Evolutionary conservation across 2,329 filamentous ascomycete species (phyloP), one percentile per base, ranked within the genome.

Genomic region (Alternaria ventricosa): DNA sequence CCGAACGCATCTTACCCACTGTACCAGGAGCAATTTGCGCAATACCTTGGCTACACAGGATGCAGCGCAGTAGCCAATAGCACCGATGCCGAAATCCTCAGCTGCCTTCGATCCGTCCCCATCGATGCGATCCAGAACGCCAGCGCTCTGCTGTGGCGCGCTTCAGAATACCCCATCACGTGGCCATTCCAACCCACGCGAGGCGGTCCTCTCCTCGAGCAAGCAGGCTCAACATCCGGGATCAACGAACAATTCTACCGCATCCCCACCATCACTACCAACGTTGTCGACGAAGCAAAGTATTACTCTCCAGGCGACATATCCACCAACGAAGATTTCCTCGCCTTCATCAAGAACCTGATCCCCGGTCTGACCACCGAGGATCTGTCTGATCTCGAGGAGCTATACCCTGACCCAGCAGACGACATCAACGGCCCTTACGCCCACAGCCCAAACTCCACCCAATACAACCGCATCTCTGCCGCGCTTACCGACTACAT

Each of bases 131-230:
- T 84, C 18, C 73, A 74, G 54, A 33, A 78, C 73, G 61, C 81
- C 72, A 72, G 75, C 70, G 13, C 75, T 69, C 36, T 55, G 76
- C 5, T 83, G 68, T 68, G 64, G 55, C 60, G 75, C 3, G 76
- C 81, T 0, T 80, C 78, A 0, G 69, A 79, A 6, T 77, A 77
- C 3, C 66, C 70, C n/a, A 71, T 81, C 20, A 82, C 81, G 0
- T 84, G 83, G 83, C 83, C 83, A 0, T 84, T 83, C 63, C 83
- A 84, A 41, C 83, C 83, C 1, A 78, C 79, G 0, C 76, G 79
- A 1, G 82, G 82, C 0, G 82, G 82, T 0, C 78, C 79, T 0
- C 60, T 84, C 0, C 78, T 84, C 3, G 82, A 84, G 60, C 82
- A 82, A 55, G 73, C 79, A 3, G 83, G 83, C 23, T 84, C 83